A percentile compares a stretch with the other conserved stretches of the same genome.
phyloP scores from a whole-genome alignment of 495 filamentous ascomycete species.

The Penicillium mononematosum region DNA sequence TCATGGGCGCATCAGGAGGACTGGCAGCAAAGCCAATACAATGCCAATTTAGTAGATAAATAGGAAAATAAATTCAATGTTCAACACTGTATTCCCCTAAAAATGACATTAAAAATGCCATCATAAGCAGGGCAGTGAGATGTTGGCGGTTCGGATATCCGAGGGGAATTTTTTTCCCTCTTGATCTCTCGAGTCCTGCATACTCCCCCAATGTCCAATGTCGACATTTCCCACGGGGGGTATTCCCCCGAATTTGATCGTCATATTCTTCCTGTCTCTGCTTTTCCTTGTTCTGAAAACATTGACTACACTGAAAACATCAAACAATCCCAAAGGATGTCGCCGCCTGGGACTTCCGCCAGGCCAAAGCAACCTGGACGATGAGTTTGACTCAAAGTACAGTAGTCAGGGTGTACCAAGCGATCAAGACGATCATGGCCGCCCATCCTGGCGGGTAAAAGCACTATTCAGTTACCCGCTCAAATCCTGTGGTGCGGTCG shows the following conservation, averaged over 20 bases:
- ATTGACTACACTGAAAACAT: background rate
- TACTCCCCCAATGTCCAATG: constrained; percentile 3
- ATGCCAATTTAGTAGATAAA: background rate
- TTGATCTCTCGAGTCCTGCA: background rate
- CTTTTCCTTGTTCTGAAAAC: background rate
- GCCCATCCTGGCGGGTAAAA: constrained; percentile 60
- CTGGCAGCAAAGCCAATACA: constrained; percentile 4
- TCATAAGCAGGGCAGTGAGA: background rate
- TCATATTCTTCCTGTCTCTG: constrained; percentile 5
- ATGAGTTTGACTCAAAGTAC: constrained; percentile 42
- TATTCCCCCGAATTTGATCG: constrained; percentile 1
- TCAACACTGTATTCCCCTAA: background rate
- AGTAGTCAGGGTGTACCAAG: constrained; percentile 25
- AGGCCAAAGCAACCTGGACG: constrained; percentile 34
- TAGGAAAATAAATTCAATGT: background rate
- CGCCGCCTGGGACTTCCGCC: constrained; percentile 35
- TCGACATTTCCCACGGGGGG: background rate
- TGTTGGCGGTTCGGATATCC: constrained; percentile 6
- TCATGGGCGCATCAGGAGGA: constrained; percentile 20
- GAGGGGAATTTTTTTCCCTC: constrained; percentile 10
- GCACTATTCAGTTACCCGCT: constrained; percentile 85
- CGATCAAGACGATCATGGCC: constrained; percentile 17
- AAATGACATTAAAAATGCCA: background rate
- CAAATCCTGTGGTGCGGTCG: constrained; percentile 82
- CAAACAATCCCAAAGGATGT: constrained; percentile 30